Evolutionary conservation across 495 filamentous ascomycete species (phyloP).

Genomic region (Penicillium coffeae): DNA sequence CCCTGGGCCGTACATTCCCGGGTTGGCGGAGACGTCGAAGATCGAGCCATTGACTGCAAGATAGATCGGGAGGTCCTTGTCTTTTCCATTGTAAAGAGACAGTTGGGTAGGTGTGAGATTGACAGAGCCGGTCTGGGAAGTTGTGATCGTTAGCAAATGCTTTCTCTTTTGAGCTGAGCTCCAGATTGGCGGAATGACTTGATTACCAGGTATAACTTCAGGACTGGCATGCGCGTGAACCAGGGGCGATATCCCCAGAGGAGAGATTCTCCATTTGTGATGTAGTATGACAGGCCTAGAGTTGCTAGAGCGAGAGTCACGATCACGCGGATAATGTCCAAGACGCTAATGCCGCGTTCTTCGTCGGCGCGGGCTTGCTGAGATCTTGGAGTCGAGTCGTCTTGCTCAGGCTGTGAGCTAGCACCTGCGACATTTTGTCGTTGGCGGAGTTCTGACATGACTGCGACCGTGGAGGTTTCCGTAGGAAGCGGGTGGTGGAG

Average conservation of each 20-base stretch:
- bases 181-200: background rate
- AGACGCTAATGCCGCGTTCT: constrained; percentile 43
- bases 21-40: constrained; percentile 83
- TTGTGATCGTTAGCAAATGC: background rate
- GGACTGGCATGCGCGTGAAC: constrained; percentile 57
- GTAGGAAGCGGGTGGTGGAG: constrained; percentile 7
- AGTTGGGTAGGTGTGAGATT: constrained; percentile 71
- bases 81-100: constrained; percentile 69
- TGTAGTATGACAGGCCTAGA: constrained; percentile 71
- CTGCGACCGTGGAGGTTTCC: background rate
- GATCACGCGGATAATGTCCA: constrained; percentile 76
- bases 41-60: constrained; percentile 90
- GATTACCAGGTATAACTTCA: constrained; percentile 61
- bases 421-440: constrained; percentile 19
- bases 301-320: constrained; percentile 66
- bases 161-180: background rate
- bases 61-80: constrained; percentile 75
- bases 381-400: constrained; percentile 3
- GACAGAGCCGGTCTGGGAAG: constrained; percentile 46
- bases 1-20: constrained; percentile 78
- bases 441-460: constrained; percentile 43
- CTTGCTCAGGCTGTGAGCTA: background rate
- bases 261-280: constrained; percentile 65
- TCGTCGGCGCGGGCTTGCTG: constrained; percentile 12
- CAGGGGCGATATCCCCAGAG: constrained; percentile 68